Percentiles rank a stretch among this genome's conserved stretches.
Conservation (phyloP, 352 stramenopile species). For the Halophytophthora polymorphica region DNA sequence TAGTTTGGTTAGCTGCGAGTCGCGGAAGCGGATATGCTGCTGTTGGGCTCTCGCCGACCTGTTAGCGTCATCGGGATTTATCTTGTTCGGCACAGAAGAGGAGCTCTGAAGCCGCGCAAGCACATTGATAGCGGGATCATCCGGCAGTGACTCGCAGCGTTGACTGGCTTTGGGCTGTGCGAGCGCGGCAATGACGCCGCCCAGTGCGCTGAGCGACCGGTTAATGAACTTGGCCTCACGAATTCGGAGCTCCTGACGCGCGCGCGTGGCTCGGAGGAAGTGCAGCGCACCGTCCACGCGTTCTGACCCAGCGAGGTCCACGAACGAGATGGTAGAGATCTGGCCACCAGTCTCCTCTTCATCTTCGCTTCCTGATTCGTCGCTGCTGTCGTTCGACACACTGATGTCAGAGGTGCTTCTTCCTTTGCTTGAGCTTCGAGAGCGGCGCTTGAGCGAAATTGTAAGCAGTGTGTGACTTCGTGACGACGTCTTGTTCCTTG, state of each 20-base stretch:
- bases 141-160: background rate
- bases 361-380: constrained; percentile 5
- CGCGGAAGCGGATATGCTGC: constrained; percentile 59
- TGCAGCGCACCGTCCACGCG: constrained; percentile 49
- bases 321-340: constrained; percentile 55
- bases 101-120: constrained; percentile 6
- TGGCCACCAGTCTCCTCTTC: constrained; percentile 9
- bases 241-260: constrained; percentile 57
- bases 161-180: constrained; percentile 24
- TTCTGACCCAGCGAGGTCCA: constrained; percentile 71
- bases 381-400: too few relatives aligned
- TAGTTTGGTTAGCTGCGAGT: constrained; percentile 74
- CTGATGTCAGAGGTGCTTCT: constrained; percentile 4
- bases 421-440: constrained; percentile 2
- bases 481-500: constrained; percentile 67
- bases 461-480: constrained; percentile 70
- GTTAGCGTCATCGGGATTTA: constrained; percentile 2
- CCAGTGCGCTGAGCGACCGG: constrained; percentile 58
- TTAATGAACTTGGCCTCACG: constrained; percentile 83
- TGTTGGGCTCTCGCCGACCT: constrained; percentile 5
- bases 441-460: constrained; percentile 35
- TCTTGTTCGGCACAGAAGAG: constrained; percentile 4
- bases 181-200: constrained; percentile 62
- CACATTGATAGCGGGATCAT: constrained; percentile 1
- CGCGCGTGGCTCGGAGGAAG: constrained; percentile 47